phyloP scores from a whole-genome alignment of 371 early-diverging fungal species.

The Phascolomyces articulosus region DNA sequence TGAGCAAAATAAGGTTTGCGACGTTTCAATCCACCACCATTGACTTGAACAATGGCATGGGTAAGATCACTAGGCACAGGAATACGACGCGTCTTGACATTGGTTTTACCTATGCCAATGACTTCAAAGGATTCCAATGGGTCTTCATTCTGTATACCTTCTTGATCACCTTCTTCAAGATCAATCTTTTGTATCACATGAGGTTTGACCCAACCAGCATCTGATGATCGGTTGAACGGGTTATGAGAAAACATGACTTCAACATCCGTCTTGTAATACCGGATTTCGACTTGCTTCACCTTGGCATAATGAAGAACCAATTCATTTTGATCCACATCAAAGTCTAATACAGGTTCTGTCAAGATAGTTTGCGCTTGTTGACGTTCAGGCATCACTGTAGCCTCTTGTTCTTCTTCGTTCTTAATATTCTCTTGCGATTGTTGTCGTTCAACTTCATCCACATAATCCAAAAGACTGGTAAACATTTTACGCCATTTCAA shows the following conservation, averaged over 20 bases:
- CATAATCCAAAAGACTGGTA: constrained; percentile 39
- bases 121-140: constrained; percentile 34
- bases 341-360: constrained; percentile 33
- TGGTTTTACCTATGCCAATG: constrained; percentile 30
- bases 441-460: constrained; percentile 42
- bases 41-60: constrained; percentile 37
- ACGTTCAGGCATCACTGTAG: constrained; percentile 7
- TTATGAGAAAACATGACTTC: constrained; percentile 63
- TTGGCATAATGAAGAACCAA: constrained; percentile 37
- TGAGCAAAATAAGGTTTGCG: constrained; percentile 53
- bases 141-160: constrained; percentile 3
- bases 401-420: neutral
- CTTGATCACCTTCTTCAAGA: neutral
- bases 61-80: constrained; percentile 2
- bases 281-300: constrained; percentile 36
- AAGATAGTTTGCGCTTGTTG: constrained; percentile 18
- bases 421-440: neutral
- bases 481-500: constrained; percentile 54
- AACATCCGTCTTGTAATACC: constrained; percentile 62
- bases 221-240: constrained; percentile 29
- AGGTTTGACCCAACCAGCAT: constrained; percentile 33
- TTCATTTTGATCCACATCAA: constrained; percentile 20
- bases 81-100: neutral
- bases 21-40: constrained; percentile 24
- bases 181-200: constrained; percentile 14